Percentiles rank a stretch among this genome's conserved stretches.
These are phyloP conservation scores for Backusella sp. DNA, from an alignment of 192 early-diverging fungal species.

Conservation along the genomic window DNA sequence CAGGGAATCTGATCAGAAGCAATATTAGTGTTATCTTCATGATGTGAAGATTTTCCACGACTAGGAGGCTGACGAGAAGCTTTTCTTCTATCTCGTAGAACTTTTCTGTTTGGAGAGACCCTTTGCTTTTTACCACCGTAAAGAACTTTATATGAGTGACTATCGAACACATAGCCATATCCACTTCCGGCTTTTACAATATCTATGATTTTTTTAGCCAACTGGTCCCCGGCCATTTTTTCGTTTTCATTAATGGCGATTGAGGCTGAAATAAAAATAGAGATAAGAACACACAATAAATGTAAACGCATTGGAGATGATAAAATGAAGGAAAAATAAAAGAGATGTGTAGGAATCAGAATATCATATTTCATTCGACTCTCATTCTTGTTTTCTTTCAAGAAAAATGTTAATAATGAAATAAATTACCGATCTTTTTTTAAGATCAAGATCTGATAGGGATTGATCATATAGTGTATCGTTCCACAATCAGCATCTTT, in stretches of 20 bases:
- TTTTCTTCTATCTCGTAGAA: not conserved
- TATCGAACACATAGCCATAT: not conserved
- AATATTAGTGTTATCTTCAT: not conserved
- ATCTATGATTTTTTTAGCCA: not conserved
- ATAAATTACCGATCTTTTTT: slow-evolving; percentile 8
- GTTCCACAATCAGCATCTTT: not conserved
- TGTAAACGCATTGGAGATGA: not conserved
- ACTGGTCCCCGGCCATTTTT: not conserved
- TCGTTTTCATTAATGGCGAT: not conserved
- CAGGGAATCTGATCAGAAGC: not conserved
- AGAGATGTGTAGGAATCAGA: not conserved
- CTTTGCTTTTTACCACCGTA: not conserved
- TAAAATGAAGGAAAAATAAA: not conserved
- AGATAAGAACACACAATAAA: not conserved
- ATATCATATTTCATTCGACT: not conserved
- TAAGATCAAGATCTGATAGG: slow-evolving; percentile 4
- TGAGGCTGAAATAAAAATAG: not conserved
- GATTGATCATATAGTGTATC: not conserved
- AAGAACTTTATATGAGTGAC: not conserved
- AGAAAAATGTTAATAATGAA: not conserved
- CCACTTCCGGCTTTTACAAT: not conserved
- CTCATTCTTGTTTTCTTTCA: not conserved
- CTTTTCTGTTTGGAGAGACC: not conserved
- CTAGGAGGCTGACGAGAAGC: not conserved
- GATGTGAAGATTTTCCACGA: not conserved